These are phyloP conservation scores for Backusella luteola DNA, from an alignment of 192 early-diverging fungal species.

Conservation along the genomic window DNA sequence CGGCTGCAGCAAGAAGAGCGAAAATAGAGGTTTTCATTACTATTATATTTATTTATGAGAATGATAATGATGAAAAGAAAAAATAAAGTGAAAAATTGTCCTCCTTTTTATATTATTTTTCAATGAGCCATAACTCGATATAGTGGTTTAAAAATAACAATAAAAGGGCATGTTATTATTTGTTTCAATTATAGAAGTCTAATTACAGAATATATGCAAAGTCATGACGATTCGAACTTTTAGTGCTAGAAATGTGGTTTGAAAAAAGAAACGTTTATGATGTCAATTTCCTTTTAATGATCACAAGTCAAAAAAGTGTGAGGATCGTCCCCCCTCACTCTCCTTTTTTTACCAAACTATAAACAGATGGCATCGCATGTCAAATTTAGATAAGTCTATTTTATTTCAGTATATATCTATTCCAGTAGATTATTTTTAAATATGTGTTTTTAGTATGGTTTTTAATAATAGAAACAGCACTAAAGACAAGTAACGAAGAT, in stretches of 20 bases:
- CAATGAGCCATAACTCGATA: background rate
- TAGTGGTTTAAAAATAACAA: background rate
- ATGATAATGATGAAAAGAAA: background rate
- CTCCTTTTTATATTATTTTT: background rate
- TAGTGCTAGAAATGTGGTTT: background rate
- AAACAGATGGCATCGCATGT: background rate
- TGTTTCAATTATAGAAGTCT: conserved; percentile 1
- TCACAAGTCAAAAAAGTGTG: background rate
- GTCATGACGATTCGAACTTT: background rate
- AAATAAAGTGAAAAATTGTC: background rate
- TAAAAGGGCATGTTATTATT: background rate
- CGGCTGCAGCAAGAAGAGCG: conserved; percentile 3
- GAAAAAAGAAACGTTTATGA: background rate
- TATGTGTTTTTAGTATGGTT: background rate
- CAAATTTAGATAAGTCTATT: background rate
- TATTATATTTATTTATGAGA: background rate
- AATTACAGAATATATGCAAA: background rate
- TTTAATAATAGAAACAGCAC: background rate
- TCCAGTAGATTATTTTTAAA: background rate
- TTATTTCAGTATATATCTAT: background rate
- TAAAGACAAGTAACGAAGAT: background rate
- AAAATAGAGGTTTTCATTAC: background rate
- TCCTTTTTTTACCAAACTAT: background rate
- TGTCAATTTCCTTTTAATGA: background rate
- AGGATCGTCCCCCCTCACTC: background rate